These are phyloP conservation scores for Ophiostoma sp. DNA, from an alignment of 2,329 filamentous ascomycete genomes.

Conservation along the genomic window DNA sequence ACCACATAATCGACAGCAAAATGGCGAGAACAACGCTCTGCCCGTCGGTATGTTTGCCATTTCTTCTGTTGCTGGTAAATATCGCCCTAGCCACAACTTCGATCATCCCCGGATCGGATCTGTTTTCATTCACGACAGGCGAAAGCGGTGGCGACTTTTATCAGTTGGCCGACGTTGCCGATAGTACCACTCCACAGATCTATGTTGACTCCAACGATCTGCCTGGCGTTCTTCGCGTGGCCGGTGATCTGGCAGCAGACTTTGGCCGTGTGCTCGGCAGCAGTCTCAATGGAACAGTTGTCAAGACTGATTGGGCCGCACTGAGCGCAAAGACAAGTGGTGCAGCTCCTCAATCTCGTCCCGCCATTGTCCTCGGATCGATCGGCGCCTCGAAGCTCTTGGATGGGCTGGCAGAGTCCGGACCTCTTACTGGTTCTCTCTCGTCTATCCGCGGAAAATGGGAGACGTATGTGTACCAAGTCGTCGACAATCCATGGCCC, in stretches of 20 bases:
- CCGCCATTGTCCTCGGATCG: neutral
- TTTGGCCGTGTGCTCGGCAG: conserved; percentile 33
- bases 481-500: conserved; percentile 41
- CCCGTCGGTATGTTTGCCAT: neutral
- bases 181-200: neutral
- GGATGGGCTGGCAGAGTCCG: neutral
- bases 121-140: neutral
- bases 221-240: conserved; percentile 32
- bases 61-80: neutral
- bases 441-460: conserved; percentile 44
- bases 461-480: conserved; percentile 53
- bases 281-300: conserved; percentile 27
- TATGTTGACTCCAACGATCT: neutral
- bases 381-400: neutral
- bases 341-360: neutral
- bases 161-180: neutral
- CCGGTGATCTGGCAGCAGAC: conserved; percentile 33
- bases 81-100: neutral
- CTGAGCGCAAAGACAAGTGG: neutral
- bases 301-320: neutral
- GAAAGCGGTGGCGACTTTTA: neutral
- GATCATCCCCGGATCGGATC: neutral
- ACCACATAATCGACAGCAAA: neutral
- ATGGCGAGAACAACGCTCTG: neutral
- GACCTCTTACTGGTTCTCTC: neutral